Evolutionary conservation across 805 yeast genomes (phyloP).

Genomic region (Kazachstania bromeliacearum): DNA sequence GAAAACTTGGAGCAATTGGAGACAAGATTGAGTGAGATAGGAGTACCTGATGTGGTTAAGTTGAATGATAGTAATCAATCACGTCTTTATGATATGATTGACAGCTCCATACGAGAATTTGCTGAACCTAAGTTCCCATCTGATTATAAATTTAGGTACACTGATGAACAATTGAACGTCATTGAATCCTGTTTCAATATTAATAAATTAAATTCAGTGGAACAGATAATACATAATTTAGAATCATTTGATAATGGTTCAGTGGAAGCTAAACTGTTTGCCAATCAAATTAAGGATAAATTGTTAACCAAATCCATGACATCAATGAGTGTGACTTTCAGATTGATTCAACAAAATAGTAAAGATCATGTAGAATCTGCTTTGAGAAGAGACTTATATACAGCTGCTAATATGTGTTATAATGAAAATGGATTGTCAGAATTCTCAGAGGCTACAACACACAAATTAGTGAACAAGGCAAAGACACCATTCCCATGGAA

Average conservation of each 20-base stretch:
- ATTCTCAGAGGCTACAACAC: slow-evolving; percentile 60
- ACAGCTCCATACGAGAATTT: slow-evolving; percentile 71
- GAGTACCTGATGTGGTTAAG: slow-evolving; percentile 15
- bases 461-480: slow-evolving; percentile 52
- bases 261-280: slow-evolving; percentile 55
- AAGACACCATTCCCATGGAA: slow-evolving; percentile 44
- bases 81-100: slow-evolving; percentile 39
- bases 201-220: slow-evolving; percentile 33
- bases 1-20: slow-evolving; percentile 53
- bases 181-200: slow-evolving; percentile 63
- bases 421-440: slow-evolving; percentile 36
- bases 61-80: not conserved
- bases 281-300: slow-evolving; percentile 44
- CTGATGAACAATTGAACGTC: slow-evolving; percentile 45
- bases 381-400: slow-evolving; percentile 58
- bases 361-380: slow-evolving; percentile 52
- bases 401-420: slow-evolving; percentile 68
- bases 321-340: slow-evolving; percentile 66
- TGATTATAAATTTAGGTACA: slow-evolving; percentile 48
- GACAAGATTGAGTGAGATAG: slow-evolving; percentile 55
- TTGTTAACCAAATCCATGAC: slow-evolving; percentile 63
- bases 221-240: slow-evolving; percentile 47
- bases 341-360: slow-evolving; percentile 54
- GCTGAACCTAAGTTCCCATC: slow-evolving; percentile 51
- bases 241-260: slow-evolving; percentile 38